A percentile compares a stretch with the other conserved stretches of the same genome.
Evolutionary conservation across 1,139 yeast genomes (phyloP).

Genomic region (Suhomyces kunorum): DNA sequence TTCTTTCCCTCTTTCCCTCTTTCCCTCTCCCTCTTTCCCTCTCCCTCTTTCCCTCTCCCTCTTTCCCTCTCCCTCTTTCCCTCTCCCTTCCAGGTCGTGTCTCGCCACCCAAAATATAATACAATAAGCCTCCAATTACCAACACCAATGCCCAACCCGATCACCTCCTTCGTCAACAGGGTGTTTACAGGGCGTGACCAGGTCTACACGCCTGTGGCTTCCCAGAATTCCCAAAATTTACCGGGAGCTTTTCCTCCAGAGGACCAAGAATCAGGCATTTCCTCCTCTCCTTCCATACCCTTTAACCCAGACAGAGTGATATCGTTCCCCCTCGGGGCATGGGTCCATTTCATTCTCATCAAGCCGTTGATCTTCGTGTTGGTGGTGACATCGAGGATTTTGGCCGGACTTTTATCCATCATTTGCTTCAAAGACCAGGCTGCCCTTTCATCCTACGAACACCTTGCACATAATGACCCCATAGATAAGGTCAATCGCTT

Average conservation of each 20-base stretch:
- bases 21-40: background rate
- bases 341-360: conserved; percentile 26
- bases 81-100: background rate
- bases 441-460: conserved; percentile 6
- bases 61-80: background rate
- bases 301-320: conserved; percentile 10
- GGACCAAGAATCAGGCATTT: conserved; percentile 10
- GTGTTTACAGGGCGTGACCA: conserved; percentile 6
- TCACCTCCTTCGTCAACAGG: conserved; percentile 9
- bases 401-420: conserved; percentile 28
- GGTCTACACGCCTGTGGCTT: conserved; percentile 13
- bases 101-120: background rate
- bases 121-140: background rate
- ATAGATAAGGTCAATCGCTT: conserved; percentile 38
- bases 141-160: background rate
- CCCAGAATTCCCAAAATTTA: conserved; percentile 7
- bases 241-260: conserved; percentile 17
- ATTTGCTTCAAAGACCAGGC: conserved; percentile 30
- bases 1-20: background rate
- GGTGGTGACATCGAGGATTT: conserved; percentile 25
- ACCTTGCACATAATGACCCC: conserved; percentile 26
- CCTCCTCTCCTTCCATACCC: conserved; percentile 2
- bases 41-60: background rate
- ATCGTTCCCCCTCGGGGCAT: conserved; percentile 7
- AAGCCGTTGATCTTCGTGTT: conserved; percentile 33